phyloP scores from a whole-genome alignment of 352 stramenopile genomes.

The Albugo candida region DNA sequence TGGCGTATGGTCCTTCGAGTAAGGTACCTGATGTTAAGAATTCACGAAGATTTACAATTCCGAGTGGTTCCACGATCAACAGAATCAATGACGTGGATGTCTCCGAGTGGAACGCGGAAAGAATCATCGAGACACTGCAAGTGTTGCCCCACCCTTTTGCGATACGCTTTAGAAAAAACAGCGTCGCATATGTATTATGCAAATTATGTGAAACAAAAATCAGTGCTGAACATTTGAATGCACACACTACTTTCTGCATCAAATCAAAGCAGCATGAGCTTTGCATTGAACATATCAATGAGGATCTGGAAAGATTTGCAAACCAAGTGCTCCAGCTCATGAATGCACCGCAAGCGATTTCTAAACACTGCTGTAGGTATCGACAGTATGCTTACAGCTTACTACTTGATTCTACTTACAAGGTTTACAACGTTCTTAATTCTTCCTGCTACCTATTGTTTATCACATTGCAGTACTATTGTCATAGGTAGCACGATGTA shows the following conservation, averaged over 20 bases:
- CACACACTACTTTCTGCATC: conserved; percentile 66
- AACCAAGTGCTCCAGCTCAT: neutral
- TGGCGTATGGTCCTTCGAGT: no score
- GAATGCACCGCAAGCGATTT: conserved; percentile 5
- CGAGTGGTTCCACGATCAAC: no score
- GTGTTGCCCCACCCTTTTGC: conserved; percentile 32
- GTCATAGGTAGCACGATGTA: conserved; percentile 35
- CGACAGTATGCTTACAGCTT: conserved; percentile 11
- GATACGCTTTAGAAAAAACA: conserved; percentile 31
- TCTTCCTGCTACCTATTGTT: neutral
- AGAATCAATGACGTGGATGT: conserved; percentile 8
- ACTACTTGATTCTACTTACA: conserved; percentile 13
- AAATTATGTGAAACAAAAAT: conserved; percentile 67
- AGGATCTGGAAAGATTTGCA: conserved; percentile 26
- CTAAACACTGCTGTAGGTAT: conserved; percentile 17
- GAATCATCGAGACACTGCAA: conserved; percentile 49
- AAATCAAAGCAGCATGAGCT: conserved; percentile 58
- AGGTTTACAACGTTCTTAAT: conserved; percentile 37
- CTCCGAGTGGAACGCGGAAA: conserved; percentile 12
- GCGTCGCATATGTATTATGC: conserved; percentile 33
- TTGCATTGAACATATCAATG: conserved; percentile 61
- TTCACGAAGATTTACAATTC: no score
- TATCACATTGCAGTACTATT: conserved; percentile 1
- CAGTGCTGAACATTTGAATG: conserved; percentile 34
- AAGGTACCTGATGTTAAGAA: no score